phyloP scores from a whole-genome alignment of 495 filamentous ascomycete species.

The Chlorociboria aeruginascens region DNA sequence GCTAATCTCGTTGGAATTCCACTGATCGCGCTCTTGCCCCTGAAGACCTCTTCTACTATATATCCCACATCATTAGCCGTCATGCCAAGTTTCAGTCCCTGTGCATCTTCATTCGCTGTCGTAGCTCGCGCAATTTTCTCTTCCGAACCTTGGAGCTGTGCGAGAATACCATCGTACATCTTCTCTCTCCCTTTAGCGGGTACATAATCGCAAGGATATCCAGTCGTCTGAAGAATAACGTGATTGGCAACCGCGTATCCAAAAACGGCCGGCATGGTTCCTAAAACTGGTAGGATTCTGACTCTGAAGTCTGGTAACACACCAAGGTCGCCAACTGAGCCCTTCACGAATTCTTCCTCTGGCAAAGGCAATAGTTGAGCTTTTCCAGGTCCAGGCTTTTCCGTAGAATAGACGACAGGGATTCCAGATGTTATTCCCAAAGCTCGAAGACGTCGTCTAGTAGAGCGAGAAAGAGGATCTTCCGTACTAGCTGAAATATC shows the following conservation, averaged over 20 bases:
- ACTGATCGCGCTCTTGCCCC: constrained; percentile 71
- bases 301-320: constrained; percentile 87
- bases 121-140: constrained; percentile 53
- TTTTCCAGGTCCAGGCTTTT: constrained; percentile 85
- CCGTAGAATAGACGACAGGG: constrained; percentile 84
- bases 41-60: constrained; percentile 79
- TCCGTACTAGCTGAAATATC: constrained; percentile 86
- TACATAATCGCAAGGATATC: constrained; percentile 77
- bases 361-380: constrained; percentile 76
- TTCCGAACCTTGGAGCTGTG: constrained; percentile 57
- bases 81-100: constrained; percentile 66
- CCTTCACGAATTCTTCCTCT: constrained; percentile 80
- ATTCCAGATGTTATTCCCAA: constrained; percentile 75
- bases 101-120: constrained; percentile 43
- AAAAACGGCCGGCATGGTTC: constrained; percentile 95
- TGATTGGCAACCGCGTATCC: constrained; percentile 85
- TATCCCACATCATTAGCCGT: constrained; percentile 73
- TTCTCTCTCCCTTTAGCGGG: constrained; percentile 75
- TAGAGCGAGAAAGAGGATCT: constrained; percentile 78
- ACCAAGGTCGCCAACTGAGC: constrained; percentile 75
- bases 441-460: constrained; percentile 65
- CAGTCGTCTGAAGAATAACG: constrained; percentile 72
- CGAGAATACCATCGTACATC: constrained; percentile 73
- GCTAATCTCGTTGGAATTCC: constrained; percentile 66
- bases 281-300: constrained; percentile 84